These are phyloP conservation scores for Hypsizygus marmoreus DNA, from an alignment of 768 basidiomycete genomes.

Conservation along the genomic window DNA sequence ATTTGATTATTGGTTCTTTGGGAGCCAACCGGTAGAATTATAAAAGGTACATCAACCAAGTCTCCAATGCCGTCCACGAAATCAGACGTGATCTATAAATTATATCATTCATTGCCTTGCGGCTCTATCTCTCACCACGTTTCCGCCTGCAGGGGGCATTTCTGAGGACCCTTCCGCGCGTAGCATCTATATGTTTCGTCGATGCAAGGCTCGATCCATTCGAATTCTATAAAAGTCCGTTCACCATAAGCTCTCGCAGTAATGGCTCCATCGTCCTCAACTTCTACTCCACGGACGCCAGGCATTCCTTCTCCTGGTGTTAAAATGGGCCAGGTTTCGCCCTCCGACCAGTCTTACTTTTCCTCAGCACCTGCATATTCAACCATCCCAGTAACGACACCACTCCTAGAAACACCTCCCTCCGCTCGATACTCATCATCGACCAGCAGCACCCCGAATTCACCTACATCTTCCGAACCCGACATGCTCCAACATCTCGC, in stretches of 20 bases:
- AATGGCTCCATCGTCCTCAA: slow-evolving; percentile 13
- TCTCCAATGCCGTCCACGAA: no score
- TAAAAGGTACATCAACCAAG: no score
- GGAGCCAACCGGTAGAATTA: no score
- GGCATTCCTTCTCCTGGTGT: slow-evolving; percentile 5
- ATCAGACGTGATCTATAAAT: not conserved
- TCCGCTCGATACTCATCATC: slow-evolving; percentile 1
- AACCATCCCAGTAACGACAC: slow-evolving; percentile 13
- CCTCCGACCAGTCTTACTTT: slow-evolving; percentile 17
- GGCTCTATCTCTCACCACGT: slow-evolving; percentile 11
- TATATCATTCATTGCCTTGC: slow-evolving; percentile 5
- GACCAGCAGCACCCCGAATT: not conserved
- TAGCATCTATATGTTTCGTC: no score
- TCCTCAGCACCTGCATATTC: slow-evolving; percentile 12
- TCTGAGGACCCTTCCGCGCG: not conserved
- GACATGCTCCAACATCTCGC: slow-evolving; percentile 30
- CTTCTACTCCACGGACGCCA: slow-evolving; percentile 16
- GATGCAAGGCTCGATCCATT: no score
- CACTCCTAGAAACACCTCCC: slow-evolving; percentile 2
- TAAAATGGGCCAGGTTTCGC: slow-evolving; percentile 10
- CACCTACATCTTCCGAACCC: slow-evolving; percentile 3
- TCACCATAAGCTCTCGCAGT: not conserved
- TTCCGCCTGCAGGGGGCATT: slow-evolving; percentile 11
- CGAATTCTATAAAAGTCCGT: no score
- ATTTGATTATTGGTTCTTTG: no score